Evolutionary conservation across 768 basidiomycete genomes (phyloP).

Genomic region (Lactifluus subvellereus): DNA sequence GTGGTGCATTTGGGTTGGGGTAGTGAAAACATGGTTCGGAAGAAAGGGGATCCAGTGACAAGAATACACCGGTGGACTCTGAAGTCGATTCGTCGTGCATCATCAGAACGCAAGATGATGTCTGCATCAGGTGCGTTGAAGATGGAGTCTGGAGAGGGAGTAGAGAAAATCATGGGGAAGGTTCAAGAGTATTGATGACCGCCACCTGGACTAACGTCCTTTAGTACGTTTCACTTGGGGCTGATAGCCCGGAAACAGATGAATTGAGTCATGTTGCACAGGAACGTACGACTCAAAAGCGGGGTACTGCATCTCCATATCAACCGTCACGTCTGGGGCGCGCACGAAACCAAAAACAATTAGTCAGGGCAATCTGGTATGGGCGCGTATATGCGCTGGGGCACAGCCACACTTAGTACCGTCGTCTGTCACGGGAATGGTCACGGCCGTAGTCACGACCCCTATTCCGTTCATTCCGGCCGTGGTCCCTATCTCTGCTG

Average conservation of each 20-base stretch:
- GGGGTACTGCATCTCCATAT: conserved; percentile 2
- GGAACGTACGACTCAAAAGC: conserved; percentile 1
- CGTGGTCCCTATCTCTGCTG: conserved; percentile 20
- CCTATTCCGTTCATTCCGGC: conserved; percentile 4
- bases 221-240: conserved; percentile 8
- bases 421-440: conserved; percentile 3
- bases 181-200: background rate
- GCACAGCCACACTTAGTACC: conserved; percentile 9
- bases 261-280: conserved; percentile 7
- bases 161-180: conserved; percentile 7
- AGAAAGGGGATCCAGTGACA: conserved; percentile 59
- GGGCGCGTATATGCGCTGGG: no score
- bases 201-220: background rate
- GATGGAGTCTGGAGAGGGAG: conserved; percentile 16
- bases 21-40: conserved; percentile 60
- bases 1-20: conserved; percentile 42
- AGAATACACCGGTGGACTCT: conserved; percentile 59
- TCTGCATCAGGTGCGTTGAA: conserved; percentile 49
- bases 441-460: conserved; percentile 14
- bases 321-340: conserved; percentile 3
- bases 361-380: background rate
- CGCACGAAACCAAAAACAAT: background rate
- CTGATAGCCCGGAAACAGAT: conserved; percentile 2
- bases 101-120: conserved; percentile 43
- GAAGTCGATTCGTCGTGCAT: conserved; percentile 40